Evolutionary conservation across 2,329 filamentous ascomycete species (phyloP).

Genomic region (Talaromyces islandicus): DNA sequence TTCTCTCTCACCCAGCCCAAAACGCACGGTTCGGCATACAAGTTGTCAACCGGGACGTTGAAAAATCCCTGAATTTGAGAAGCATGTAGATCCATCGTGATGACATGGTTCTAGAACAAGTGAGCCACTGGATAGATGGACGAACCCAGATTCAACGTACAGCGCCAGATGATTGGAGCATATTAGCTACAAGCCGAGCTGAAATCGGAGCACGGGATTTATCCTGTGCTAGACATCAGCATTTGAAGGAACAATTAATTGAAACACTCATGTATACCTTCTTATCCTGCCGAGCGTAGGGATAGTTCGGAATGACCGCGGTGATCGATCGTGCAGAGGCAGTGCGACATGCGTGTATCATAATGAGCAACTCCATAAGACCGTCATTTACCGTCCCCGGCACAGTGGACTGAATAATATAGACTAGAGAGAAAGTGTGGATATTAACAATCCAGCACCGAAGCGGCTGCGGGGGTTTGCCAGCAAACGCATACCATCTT

Average conservation of each 20-base stretch:
- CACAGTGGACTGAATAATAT: conserved; percentile 90
- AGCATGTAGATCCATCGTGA: conserved; percentile 96
- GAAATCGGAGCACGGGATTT: conserved; percentile 90
- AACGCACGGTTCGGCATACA: conserved; percentile 90
- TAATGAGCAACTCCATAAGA: conserved; percentile 95
- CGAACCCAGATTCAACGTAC: conserved; percentile 1
- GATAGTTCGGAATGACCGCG: conserved; percentile 91
- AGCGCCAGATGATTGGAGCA: conserved; percentile 81
- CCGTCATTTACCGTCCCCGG: conserved; percentile 96
- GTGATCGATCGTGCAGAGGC: conserved; percentile 86
- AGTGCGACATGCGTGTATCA: conserved; percentile 91
- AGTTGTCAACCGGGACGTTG: conserved; percentile 71
- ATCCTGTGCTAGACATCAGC: conserved; percentile 42
- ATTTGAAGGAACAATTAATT: too few relatives aligned
- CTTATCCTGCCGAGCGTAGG: conserved; percentile 94
- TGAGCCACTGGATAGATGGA: neutral
- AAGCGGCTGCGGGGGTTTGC: neutral
- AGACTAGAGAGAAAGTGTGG: conserved; percentile 50
- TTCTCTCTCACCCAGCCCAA: conserved; percentile 88
- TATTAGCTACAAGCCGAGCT: conserved; percentile 92
- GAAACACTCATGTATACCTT: conserved; percentile 44
- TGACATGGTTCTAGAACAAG: conserved; percentile 64
- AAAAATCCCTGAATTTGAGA: conserved; percentile 96
- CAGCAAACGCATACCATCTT: conserved; percentile 62
- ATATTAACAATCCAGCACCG: conserved; percentile 4